Evolutionary conservation across 305 asterid species (phyloP).

Genomic region (Fraxinus baroniana): DNA sequence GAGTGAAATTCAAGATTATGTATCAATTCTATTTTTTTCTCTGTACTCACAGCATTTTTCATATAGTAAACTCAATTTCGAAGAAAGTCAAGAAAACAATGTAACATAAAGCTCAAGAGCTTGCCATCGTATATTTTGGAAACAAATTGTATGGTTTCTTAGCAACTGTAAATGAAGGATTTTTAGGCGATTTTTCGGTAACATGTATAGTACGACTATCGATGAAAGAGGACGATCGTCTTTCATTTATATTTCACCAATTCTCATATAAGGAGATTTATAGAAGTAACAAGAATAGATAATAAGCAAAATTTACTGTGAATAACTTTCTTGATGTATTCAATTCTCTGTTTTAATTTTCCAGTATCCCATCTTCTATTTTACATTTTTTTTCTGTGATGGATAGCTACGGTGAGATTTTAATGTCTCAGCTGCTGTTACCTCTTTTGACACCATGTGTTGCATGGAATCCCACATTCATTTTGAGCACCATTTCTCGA

Average conservation of each 20-base stretch:
- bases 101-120: neutral
- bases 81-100: too few species aligned
- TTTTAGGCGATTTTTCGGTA: slow-evolving; percentile 2
- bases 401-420: neutral
- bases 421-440: neutral
- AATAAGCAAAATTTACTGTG: too few species aligned
- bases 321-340: neutral
- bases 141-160: neutral
- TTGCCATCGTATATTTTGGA: slow-evolving; percentile 11
- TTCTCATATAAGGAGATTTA: neutral
- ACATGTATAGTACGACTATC: neutral
- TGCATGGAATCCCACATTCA: neutral
- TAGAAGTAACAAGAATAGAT: neutral
- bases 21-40: too few species aligned
- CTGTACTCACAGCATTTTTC: too few species aligned
- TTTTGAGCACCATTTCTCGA: neutral
- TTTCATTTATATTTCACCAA: neutral
- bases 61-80: too few species aligned
- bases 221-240: neutral
- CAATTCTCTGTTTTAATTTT: neutral
- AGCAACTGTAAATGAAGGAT: slow-evolving; percentile 14
- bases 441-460: neutral
- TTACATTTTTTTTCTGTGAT: too few species aligned
- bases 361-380: too few species aligned
- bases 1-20: too few species aligned